Evolutionary conservation across 2,329 filamentous ascomycete genomes (phyloP).

Genomic region (Penicillium aurantiogriseum): DNA sequence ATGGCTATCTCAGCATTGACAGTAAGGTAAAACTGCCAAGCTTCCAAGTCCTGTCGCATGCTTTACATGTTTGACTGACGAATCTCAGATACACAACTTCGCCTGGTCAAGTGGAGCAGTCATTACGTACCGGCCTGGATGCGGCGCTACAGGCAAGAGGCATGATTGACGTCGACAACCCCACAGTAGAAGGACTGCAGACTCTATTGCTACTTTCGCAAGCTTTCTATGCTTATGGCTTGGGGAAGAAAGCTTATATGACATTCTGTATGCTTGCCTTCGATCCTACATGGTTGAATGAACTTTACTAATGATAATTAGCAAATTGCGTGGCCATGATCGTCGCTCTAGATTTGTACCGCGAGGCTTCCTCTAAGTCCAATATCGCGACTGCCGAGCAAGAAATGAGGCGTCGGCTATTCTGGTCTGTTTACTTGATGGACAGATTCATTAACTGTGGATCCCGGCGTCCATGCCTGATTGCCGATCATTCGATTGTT

Average conservation of each 20-base stretch:
- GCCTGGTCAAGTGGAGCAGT: constrained; percentile 64
- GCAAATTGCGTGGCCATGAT: constrained; percentile 78
- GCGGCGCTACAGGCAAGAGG: constrained; percentile 68
- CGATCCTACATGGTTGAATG: not conserved
- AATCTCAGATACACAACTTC: constrained; percentile 67
- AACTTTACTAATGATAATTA: constrained; percentile 33
- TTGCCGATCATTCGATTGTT: constrained; percentile 72
- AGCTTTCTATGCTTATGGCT: constrained; percentile 72
- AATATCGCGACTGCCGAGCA: constrained; percentile 66
- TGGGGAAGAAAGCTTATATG: constrained; percentile 86
- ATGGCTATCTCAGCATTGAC: constrained; percentile 59
- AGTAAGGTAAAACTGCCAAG: constrained; percentile 51
- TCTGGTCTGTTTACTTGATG: constrained; percentile 86
- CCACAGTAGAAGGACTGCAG: constrained; percentile 74
- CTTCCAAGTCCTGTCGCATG: constrained; percentile 18
- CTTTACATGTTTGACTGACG: constrained; percentile 21
- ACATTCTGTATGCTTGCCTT: constrained; percentile 60
- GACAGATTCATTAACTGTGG: constrained; percentile 81
- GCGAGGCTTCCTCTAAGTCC: constrained; percentile 65
- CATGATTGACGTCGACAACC: constrained; percentile 75
- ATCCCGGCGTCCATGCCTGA: constrained; percentile 76
- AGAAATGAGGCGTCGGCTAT: constrained; percentile 74
- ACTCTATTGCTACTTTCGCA: constrained; percentile 71
- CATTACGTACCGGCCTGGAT: constrained; percentile 67
- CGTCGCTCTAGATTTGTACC: constrained; percentile 75